Percentiles rank a stretch among this genome's conserved stretches.
Evolutionary conservation across 345 rosid species (phyloP).

Genomic region (Erodium maritimum): DNA sequence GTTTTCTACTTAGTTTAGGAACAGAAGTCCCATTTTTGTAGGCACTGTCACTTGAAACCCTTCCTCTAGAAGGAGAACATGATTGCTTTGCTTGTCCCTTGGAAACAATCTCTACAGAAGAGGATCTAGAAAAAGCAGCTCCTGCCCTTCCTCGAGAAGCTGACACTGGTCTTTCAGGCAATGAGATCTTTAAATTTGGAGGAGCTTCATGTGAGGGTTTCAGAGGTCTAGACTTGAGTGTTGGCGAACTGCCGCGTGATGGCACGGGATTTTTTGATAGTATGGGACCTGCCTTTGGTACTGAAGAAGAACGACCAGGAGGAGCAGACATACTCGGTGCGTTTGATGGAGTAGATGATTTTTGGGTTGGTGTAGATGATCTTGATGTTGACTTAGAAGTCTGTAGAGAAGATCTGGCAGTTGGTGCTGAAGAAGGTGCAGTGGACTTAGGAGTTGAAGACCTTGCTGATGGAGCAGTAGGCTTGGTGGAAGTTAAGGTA

Average conservation of each 20-base stretch:
- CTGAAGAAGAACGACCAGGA: constrained; percentile 33
- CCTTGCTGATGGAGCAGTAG: constrained; percentile 24
- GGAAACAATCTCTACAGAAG: too few species aligned
- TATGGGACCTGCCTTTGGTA: constrained; percentile 30
- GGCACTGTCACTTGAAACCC: constrained; percentile 29
- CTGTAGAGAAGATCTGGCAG: constrained; percentile 30
- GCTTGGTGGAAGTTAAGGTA: constrained; percentile 33
- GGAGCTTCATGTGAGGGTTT: constrained; percentile 36
- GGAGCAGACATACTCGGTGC: too few species aligned
- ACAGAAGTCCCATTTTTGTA: constrained; percentile 24
- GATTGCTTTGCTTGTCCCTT: constrained; percentile 32
- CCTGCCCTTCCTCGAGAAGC: constrained; percentile 52
- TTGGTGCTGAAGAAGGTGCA: constrained; percentile 35
- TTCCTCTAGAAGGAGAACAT: constrained; percentile 43
- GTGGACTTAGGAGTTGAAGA: constrained; percentile 43
- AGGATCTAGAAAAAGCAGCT: too few species aligned
- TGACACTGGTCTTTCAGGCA: constrained; percentile 51
- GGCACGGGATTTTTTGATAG: constrained; percentile 19
- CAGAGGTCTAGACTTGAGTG: constrained; percentile 40
- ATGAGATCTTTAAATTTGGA: too few species aligned
- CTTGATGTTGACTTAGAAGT: constrained; percentile 19
- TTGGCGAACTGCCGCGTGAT: constrained; percentile 56
- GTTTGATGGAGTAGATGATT: too few species aligned
- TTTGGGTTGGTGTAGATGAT: not conserved
- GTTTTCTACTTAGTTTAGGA: constrained; percentile 27